These are phyloP conservation scores for Lotus japonicus DNA, from an alignment of 306 rosid species.

Conservation along the genomic window DNA sequence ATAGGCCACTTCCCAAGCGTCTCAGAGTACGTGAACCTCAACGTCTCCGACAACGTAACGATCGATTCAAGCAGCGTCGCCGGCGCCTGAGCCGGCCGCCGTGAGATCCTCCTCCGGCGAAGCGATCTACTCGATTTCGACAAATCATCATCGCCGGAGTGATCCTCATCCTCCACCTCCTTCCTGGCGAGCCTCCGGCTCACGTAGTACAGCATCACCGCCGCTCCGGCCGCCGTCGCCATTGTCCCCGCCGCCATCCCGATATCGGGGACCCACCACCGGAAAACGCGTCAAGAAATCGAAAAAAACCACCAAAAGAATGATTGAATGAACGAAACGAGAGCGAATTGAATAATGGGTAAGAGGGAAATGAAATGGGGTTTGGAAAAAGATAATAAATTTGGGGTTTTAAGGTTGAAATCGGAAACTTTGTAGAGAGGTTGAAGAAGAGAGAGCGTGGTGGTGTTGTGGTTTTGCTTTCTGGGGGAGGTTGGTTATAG, in stretches of 20 bases:
- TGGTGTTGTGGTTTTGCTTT: not conserved
- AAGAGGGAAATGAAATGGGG: not conserved
- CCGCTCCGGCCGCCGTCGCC: conserved; percentile 96
- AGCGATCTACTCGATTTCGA: conserved; percentile 59
- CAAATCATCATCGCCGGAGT: conserved; percentile 30
- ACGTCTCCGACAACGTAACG: conserved; percentile 71
- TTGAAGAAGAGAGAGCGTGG: not conserved
- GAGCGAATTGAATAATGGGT: not conserved
- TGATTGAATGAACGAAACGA: not conserved
- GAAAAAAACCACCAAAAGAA: not conserved
- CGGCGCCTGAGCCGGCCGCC: conserved; percentile 97
- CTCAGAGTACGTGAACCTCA: conserved; percentile 82
- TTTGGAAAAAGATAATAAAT: not conserved
- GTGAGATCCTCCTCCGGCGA: conserved; percentile 51
- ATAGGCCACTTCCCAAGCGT: conserved; percentile 97
- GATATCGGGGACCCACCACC: not conserved
- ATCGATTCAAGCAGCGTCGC: conserved; percentile 83
- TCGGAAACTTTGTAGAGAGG: conserved; percentile 15
- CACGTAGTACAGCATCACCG: conserved; percentile 59
- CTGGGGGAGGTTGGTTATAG: conserved; percentile 12
- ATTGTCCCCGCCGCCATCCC: conserved; percentile 93
- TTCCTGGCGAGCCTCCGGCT: conserved; percentile 42
- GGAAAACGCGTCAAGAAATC: not conserved
- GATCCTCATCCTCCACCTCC: conserved; percentile 37
- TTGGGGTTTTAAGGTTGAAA: not conserved